These are phyloP conservation scores for Globisporangium okanoganense DNA, from an alignment of 352 stramenopile genomes.

Conservation along the genomic window DNA sequence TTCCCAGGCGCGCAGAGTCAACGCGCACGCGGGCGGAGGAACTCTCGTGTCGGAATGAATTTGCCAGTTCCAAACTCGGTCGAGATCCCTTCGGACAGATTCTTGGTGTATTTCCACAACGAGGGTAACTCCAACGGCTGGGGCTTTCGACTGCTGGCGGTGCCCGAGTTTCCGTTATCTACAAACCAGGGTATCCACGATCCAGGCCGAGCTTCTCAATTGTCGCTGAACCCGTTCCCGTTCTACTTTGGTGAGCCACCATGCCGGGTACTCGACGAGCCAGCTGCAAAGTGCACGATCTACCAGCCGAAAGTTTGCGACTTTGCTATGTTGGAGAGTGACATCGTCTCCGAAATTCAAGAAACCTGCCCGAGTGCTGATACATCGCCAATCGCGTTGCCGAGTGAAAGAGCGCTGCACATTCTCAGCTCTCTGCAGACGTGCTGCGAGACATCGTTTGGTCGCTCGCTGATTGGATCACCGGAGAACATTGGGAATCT, in stretches of 20 bases:
- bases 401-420: constrained; percentile 57
- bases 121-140: constrained; percentile 46
- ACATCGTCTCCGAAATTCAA: constrained; percentile 51
- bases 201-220: neutral
- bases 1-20: constrained; percentile 69
- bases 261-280: constrained; percentile 36
- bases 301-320: constrained; percentile 50
- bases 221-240: constrained; percentile 47
- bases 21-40: constrained; percentile 32
- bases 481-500: constrained; percentile 60
- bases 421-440: constrained; percentile 60
- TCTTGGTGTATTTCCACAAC: constrained; percentile 75
- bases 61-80: constrained; percentile 22
- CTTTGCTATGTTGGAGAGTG: constrained; percentile 43
- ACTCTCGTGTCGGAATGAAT: constrained; percentile 7
- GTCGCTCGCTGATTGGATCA: constrained; percentile 45
- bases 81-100: constrained; percentile 62
- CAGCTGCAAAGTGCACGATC: constrained; percentile 57
- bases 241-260: constrained; percentile 73
- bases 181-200: neutral
- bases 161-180: constrained; percentile 32
- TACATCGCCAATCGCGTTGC: constrained; percentile 18
- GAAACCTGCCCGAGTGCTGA: constrained; percentile 31
- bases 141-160: constrained; percentile 64
- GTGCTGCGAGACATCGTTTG: constrained; percentile 52